Evolutionary conservation across 2,329 filamentous ascomycete genomes (phyloP).

Genomic region (Calonectria hawksworthii): DNA sequence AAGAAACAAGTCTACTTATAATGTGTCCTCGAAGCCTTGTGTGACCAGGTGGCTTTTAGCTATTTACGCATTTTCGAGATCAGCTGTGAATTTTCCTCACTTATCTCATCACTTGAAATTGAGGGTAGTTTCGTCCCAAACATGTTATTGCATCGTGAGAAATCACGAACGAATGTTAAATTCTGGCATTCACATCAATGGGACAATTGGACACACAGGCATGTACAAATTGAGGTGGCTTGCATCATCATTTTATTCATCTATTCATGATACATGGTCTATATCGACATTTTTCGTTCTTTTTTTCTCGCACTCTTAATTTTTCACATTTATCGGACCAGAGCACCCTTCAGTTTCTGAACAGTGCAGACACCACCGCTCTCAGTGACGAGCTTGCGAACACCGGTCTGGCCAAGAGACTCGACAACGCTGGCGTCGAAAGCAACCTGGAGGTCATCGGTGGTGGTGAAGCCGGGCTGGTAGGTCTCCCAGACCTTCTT

Average conservation of each 20-base stretch:
- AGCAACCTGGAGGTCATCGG: conserved; percentile 81
- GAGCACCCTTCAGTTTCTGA: conserved; percentile 82
- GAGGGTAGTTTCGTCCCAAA: not conserved
- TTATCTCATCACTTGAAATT: not conserved
- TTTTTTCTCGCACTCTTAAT: not conserved
- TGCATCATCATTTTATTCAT: conserved; percentile 25
- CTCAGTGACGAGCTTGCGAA: conserved; percentile 80
- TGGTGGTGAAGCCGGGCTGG: conserved; percentile 96
- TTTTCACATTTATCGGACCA: conserved; percentile 76
- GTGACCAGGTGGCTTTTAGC: not conserved
- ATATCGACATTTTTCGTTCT: conserved; percentile 17
- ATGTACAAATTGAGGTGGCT: not conserved
- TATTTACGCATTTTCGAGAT: not conserved
- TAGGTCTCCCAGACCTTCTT: conserved; percentile 99
- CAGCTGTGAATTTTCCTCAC: not conserved
- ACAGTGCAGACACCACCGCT: conserved; percentile 87
- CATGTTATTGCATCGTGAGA: not conserved
- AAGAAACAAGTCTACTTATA: conserved; percentile 1
- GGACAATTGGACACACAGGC: not conserved
- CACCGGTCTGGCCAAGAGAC: conserved; percentile 78
- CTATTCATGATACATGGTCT: conserved; percentile 2
- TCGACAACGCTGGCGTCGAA: conserved; percentile 87
- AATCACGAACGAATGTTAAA: not conserved
- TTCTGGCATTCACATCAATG: no score
- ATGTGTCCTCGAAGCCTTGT: not conserved